Percentiles rank a stretch among this genome's conserved stretches.
phyloP scores from a whole-genome alignment of 1,284 basidiomycete genomes.

The Fomitopsis pinicola region DNA sequence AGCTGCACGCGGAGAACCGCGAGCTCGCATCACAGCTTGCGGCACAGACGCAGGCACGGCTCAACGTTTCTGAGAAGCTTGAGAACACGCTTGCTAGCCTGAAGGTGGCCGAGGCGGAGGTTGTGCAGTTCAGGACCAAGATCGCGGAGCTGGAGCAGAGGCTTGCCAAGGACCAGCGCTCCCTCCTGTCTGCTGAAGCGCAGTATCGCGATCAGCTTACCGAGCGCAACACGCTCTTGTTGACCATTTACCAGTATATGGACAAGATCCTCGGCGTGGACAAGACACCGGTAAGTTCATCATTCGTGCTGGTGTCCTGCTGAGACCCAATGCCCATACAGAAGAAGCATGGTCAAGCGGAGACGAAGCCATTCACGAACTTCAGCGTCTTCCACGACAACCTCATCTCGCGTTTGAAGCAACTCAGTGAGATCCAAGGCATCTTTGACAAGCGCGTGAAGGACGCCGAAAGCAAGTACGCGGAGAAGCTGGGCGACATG shows the following conservation, averaged over 20 bases:
- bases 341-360: constrained; percentile 70
- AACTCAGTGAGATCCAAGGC: constrained; percentile 76
- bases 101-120: constrained; percentile 65
- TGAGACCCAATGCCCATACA: constrained; percentile 21
- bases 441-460: constrained; percentile 87
- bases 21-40: constrained; percentile 76
- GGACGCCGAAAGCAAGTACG: constrained; percentile 71
- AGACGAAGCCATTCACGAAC: constrained; percentile 90
- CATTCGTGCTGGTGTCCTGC: constrained; percentile 1
- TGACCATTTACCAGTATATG: constrained; percentile 94
- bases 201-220: constrained; percentile 88
- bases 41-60: constrained; percentile 77
- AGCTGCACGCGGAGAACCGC: constrained; percentile 73
- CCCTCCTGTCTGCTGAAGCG: constrained; percentile 65
- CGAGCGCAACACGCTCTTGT: constrained; percentile 86
- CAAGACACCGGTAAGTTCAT: constrained; percentile 66
- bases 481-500: constrained; percentile 74
- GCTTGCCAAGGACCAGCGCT: constrained; percentile 80
- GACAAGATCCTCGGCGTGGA: constrained; percentile 91
- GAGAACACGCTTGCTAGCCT: constrained; percentile 60
- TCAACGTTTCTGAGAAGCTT: constrained; percentile 86
- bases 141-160: constrained; percentile 78
- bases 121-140: constrained; percentile 50
- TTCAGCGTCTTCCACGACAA: constrained; percentile 95
- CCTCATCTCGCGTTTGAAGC: constrained; percentile 83